Evolutionary conservation across 257 asterid species (phyloP), one percentile per base, ranked within the genome.

Genomic region (Henckelia pumila): DNA sequence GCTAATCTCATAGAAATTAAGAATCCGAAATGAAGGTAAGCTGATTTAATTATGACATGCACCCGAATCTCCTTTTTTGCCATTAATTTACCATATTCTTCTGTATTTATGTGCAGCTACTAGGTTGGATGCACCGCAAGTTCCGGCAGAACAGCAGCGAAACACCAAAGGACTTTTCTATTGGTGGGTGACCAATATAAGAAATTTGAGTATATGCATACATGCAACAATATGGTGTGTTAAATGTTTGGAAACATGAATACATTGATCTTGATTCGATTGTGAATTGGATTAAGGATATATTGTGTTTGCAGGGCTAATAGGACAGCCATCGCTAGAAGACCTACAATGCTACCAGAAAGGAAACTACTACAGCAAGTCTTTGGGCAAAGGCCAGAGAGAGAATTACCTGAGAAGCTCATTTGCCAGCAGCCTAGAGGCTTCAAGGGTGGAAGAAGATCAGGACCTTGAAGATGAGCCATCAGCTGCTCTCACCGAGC

Each of bases 111-210:
- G 35, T 73, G 89, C 96, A 93, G 99, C 76, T 93, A 81, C 87
- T 93, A 30, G 96, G 94, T 30, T 93, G 99, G 99, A 85, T 90
- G 97, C 99, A 94, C 73, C 91, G 96, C 58, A 91, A 91, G 89
- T 84, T 94, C 66, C 76, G 81, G 81, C 96, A 88, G 83, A 88
- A 78, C 77, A 86, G 72, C 85, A 70, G 59, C 47, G 97, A 88
- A 70, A 78, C 90, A 24, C 82, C 69, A 25, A 93, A 86, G 69
- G 96, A 90, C 30, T 79, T 82, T 68, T 76, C 87, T 64, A 71
- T 78, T 19, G 96, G 99, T 90, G 78, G 73, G 89, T 69, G 59
- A 37, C 24, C 30, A 26, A 16, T 28, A 29, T 23, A 25, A 59
- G 17, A n/a, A n/a, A n/a, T n/a, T n/a, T n/a, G n/a, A n/a, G n/a